Base-by-base conservation (phyloP, 75 land plant species). In the Chamaecyparis obtusa region DNA sequence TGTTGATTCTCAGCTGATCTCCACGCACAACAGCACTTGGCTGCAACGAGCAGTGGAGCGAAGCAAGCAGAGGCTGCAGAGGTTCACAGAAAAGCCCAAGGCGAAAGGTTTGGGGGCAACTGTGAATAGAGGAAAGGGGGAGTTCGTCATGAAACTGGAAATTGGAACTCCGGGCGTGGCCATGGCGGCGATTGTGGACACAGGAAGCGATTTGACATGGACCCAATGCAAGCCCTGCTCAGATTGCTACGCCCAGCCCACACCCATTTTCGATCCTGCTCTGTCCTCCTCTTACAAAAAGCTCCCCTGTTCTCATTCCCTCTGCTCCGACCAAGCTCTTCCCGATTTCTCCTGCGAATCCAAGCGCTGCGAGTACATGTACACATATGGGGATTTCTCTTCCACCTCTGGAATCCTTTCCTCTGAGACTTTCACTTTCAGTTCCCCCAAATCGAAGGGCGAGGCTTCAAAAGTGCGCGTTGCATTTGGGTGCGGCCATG, bases 331-430 rank as follows among this genome's bases (percentile, higher is more conserved):
- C 81, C 33, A 19, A 21, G 49, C 86, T 24, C 44, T 39, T 46
- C 44, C 32, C 9, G 36, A 46, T 0, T 84, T 17, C 24, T 17
- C 36, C 69, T 64, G 69, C n/a, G 24, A 6, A 64, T 21, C 69
- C n/a, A 64, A 57, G 33, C 46, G 56, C 36, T 90, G 91, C 74
- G 82, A 89, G 17, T 90, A 90, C 81, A 49, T 43, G 48, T 90
- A 89, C 16, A 67, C 85, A 19, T 92, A 92, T 69, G 93, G 92
- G 9, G 92, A 92, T 55, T 86, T 87, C 43, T 92, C 93, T 24
- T 67, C 72, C 88, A 89, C 92, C 0, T 76, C 69, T 16, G 93
- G 93, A 32, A 88, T 88, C 43, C 87, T 92, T 75, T 86, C 92
- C 9, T 83, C 51, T n/a, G 93, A 92, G 54, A 88, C 87, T 10